These are phyloP conservation scores for Zygoascus meyerae DNA, from an alignment of 1,139 yeast genomes.

Conservation along the genomic window DNA sequence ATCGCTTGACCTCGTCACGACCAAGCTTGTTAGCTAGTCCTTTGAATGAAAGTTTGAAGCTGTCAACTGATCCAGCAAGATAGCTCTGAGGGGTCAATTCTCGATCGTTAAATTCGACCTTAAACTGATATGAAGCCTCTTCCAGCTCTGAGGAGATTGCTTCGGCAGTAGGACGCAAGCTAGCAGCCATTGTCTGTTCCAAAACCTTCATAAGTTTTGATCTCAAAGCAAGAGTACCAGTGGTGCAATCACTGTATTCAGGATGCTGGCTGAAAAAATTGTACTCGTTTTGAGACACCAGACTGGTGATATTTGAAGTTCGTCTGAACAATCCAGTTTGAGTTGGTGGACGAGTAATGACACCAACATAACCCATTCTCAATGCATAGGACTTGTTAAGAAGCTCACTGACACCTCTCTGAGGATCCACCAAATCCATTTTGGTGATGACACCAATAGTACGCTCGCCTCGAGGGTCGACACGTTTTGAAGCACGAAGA, in stretches of 20 bases:
- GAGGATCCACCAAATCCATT: conserved; percentile 79
- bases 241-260: conserved; percentile 56
- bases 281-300: conserved; percentile 42
- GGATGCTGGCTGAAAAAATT: conserved; percentile 50
- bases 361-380: conserved; percentile 96
- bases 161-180: conserved; percentile 80
- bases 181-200: conserved; percentile 86
- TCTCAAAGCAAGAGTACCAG: conserved; percentile 72
- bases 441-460: conserved; percentile 96
- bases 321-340: conserved; percentile 31
- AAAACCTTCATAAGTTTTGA: conserved; percentile 77
- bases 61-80: conserved; percentile 84
- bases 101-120: conserved; percentile 94
- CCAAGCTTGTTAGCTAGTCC: conserved; percentile 81
- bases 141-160: conserved; percentile 88
- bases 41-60: conserved; percentile 78
- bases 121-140: conserved; percentile 86
- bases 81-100: conserved; percentile 90
- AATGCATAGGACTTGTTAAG: conserved; percentile 80
- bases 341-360: conserved; percentile 71
- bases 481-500: conserved; percentile 80
- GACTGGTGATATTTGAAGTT: conserved; percentile 26
- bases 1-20: conserved; percentile 70
- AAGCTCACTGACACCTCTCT: conserved; percentile 60
- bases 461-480: conserved; percentile 91